These are phyloP conservation scores for Diaporthe vexans DNA, from an alignment of 2,329 filamentous ascomycete genomes.

Conservation along the genomic window DNA sequence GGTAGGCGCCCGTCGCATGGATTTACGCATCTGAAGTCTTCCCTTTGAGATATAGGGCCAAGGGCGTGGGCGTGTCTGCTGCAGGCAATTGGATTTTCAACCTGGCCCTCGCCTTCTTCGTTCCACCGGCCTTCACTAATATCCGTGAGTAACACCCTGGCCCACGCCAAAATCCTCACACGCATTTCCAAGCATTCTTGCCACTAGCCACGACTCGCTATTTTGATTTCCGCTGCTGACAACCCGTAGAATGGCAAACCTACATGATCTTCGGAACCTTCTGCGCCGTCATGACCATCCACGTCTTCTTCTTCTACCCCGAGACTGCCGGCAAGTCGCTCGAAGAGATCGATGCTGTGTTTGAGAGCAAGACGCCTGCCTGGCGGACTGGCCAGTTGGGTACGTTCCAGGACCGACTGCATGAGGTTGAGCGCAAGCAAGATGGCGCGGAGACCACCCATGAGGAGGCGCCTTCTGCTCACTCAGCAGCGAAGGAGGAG, in stretches of 20 bases:
- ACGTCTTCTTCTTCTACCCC: conserved; percentile 69
- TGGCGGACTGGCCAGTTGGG: conserved; percentile 35
- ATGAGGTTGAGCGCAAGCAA: conserved; percentile 31
- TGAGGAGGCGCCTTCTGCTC: conserved; percentile 24
- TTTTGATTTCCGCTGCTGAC: neutral
- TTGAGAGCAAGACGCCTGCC: conserved; percentile 50
- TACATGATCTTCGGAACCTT: conserved; percentile 68
- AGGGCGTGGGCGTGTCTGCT: conserved; percentile 66
- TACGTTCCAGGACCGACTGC: conserved; percentile 38
- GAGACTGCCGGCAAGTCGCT: conserved; percentile 69
- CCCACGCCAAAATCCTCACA: neutral
- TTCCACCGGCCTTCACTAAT: conserved; percentile 59
- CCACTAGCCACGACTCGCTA: neutral
- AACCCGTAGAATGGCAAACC: conserved; percentile 57
- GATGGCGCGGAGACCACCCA: conserved; percentile 25
- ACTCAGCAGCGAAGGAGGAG: neutral
- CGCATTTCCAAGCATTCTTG: neutral
- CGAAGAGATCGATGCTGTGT: conserved; percentile 66
- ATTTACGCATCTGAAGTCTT: conserved; percentile 55
- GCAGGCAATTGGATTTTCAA: conserved; percentile 66
- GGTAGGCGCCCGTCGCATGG: conserved; percentile 48
- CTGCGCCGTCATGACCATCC: conserved; percentile 63
- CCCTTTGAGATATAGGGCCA: conserved; percentile 63
- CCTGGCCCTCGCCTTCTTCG: conserved; percentile 63
- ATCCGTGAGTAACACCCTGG: conserved; percentile 47